Percentiles rank a stretch among this genome's conserved stretches.
phyloP scores from a whole-genome alignment of 441 rosid species.

The Erodium texanum region DNA sequence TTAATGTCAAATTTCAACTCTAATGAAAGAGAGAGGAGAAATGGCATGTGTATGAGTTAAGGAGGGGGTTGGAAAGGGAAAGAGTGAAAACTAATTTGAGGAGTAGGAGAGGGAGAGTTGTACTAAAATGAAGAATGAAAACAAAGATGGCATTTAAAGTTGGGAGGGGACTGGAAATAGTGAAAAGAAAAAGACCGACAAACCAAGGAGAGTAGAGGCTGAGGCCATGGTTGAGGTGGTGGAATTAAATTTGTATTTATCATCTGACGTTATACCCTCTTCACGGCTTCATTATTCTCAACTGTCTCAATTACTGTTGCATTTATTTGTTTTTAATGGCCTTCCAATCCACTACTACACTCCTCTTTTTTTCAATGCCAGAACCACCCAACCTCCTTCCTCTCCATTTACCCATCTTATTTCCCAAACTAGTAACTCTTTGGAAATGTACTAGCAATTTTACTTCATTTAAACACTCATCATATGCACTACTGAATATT shows the following conservation, averaged over 20 bases:
- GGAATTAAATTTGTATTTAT: constrained; percentile 67
- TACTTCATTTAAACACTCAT: neutral
- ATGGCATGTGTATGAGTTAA: constrained; percentile 18
- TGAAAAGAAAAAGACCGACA: constrained; percentile 24
- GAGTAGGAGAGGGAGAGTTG: constrained; percentile 24
- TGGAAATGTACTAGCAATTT: neutral
- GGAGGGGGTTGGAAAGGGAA: constrained; percentile 15
- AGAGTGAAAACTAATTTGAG: constrained; percentile 22
- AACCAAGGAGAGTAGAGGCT: neutral
- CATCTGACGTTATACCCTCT: constrained; percentile 58
- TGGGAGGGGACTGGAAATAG: constrained; percentile 28
- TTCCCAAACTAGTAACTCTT: constrained; percentile 9
- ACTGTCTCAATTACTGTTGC: constrained; percentile 94
- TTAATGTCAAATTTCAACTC: constrained; percentile 10
- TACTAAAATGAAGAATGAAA: constrained; percentile 34
- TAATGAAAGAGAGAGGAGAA: constrained; percentile 9
- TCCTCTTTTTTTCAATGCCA: constrained; percentile 39
- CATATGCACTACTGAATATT: neutral
- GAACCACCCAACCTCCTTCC: constrained; percentile 37
- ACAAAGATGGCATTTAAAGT: constrained; percentile 39
- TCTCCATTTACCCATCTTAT: neutral
- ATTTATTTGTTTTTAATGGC: constrained; percentile 85
- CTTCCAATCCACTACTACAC: constrained; percentile 41
- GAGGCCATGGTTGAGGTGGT: constrained; percentile 25
- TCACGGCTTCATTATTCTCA: constrained; percentile 65